Evolutionary conservation across 805 yeast species (phyloP), one percentile per base, ranked within the genome.

Genomic region (Lachancea sp.): DNA sequence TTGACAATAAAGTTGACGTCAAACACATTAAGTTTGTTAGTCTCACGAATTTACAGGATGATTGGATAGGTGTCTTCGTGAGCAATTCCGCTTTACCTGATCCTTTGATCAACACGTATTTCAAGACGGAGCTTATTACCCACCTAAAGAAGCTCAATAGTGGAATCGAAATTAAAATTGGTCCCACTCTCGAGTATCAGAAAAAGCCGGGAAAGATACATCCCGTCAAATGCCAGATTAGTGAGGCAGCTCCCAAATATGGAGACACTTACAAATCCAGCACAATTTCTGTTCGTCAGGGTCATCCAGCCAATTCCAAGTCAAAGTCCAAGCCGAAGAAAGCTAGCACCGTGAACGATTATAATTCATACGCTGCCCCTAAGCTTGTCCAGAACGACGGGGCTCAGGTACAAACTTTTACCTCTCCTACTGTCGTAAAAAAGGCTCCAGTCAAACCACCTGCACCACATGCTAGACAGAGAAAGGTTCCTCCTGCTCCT

Each of bases 181-280:
- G 82, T 2, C 74, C 83, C 3, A 74, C 83, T 0, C 74, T 92
- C 43, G 74, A 76, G 46, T 92, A 92, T 63, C 85, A 82, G 64
- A 92, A 90, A 72, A 92, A 92, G 60, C 87, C 96, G 1, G 95
- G 95, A 2, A 80, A 77, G 60, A 55, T 70, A 19, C 92, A 88
- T 45, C 60, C 73, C 7, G 83, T 92, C 50, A 88, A 84, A 60
- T 77, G 83, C 55, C 76, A 72, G 38, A 60, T 72, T 29, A 82
- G 81, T 34, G 71, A 69, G 9, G 57, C 75, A n/a, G 80, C 83
- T 21, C 94, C 95, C 8, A 54, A 52, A 8, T 59, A 74, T 48
- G 71, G 83, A 31, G 97, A 92, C 60, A 45, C 66, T 8, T 92
- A 92, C 69, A 92, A 92, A 66, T 86, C 96, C 3, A 84, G 95